A percentile compares a stretch with the other conserved stretches of the same genome.
Conservation (phyloP, 768 basidiomycete genomes). For the Nidularia pulvinata region DNA sequence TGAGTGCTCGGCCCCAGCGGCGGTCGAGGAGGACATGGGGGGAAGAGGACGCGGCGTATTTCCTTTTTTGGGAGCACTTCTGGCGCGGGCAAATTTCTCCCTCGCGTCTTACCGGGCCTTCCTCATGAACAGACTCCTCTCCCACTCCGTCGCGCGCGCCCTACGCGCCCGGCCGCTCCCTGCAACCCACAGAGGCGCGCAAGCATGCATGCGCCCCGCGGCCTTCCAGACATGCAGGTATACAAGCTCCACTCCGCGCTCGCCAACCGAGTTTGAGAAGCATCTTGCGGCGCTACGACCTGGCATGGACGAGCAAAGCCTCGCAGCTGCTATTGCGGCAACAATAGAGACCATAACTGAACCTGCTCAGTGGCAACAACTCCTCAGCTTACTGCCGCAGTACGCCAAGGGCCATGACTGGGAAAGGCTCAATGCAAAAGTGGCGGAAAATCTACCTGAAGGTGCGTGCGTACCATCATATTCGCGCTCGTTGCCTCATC, state of each 20-base stretch:
- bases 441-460: no score
- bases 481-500: no score
- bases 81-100: constrained; percentile 6
- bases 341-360: constrained; percentile 10
- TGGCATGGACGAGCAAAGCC: constrained; percentile 13
- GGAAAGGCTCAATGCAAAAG: not conserved
- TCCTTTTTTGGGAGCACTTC: constrained; percentile 1
- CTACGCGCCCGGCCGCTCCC: constrained; percentile 24
- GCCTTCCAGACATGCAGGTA: no score
- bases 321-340: constrained; percentile 14
- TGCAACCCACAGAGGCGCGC: no score
- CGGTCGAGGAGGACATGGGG: not conserved
- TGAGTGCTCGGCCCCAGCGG: constrained; percentile 33
- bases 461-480: no score
- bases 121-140: constrained; percentile 17
- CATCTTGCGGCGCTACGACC: constrained; percentile 14
- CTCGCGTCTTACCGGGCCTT: not conserved
- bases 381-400: not conserved
- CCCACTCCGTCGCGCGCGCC: constrained; percentile 23
- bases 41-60: not conserved
- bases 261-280: constrained; percentile 12
- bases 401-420: not conserved
- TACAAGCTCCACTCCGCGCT: no score
- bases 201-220: no score
- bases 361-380: not conserved